Base-by-base conservation (phyloP, 768 basidiomycete species). In the Auricularia cornea region DNA sequence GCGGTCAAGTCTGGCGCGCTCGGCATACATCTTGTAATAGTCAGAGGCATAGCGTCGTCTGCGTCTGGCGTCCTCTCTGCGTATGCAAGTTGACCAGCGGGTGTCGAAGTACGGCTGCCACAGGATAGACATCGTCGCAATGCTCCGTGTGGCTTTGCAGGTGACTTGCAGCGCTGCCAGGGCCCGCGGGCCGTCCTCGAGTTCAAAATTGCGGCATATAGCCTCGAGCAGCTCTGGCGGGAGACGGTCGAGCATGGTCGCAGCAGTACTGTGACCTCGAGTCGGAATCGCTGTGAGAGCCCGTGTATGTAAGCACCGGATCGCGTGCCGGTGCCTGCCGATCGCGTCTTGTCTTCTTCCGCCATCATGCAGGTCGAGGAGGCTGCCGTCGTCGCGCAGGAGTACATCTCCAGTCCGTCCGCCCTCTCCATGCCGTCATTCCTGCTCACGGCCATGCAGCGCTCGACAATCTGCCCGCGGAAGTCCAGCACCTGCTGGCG, bases 71-170 rank as follows among this genome's bases (percentile, higher is more conserved):
- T 64, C 65, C 67, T 86, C 83, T 0, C 68, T 70, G 20, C 60
- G 65, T 18, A 74, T 68, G 57, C 77, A 72, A 66, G 82, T 74
- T 3, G 71, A 73, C 70, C 84, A 88, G 12, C 83, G 80, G 32
- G 61, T 71, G 30, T 65, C 73, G 69, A 86, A 87, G 61, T 84
- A 83, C 0, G 77, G 68, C 66, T 81, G 74, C 86, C 86, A 88
- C 35, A 86, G 26, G 10, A 60, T n/a, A n/a, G 59, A 18, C 32
- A 41, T 8, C 3, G 38, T n/a, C 33, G 51, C 38, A 28, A 32
- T n/a, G 30, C 29, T 12, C 16, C 31, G 29, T 6, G 44, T 57
- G 38, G 44, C 57, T 60, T 51, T 57, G 54, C 54, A 57, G 12
- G 54, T 57, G 26, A 26, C 28, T 26, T 57, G 54, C 8, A 57